Conservation (phyloP, 768 basidiomycete species). For the Boletus pseudopeckii region DNA sequence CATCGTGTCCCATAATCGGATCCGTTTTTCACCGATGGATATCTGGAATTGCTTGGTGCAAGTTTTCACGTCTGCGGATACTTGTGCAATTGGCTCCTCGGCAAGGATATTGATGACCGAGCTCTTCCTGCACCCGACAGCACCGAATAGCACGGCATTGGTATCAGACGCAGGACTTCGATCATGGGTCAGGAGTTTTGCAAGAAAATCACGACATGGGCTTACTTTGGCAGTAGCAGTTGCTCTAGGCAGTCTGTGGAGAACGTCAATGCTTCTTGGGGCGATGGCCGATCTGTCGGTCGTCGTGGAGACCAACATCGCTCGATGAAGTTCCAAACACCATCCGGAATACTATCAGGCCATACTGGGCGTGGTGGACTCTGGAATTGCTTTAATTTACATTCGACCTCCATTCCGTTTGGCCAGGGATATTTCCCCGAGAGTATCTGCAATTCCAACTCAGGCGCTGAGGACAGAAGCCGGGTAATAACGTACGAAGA, state of each 20-base stretch:
- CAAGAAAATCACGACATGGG: background rate
- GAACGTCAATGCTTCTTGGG: background rate
- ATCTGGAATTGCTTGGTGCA: slow-evolving; percentile 27
- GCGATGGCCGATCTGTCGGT: background rate
- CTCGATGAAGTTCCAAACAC: too few species aligned
- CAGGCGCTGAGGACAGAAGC: background rate
- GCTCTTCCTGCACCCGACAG: background rate
- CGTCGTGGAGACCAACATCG: too few species aligned
- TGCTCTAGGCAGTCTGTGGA: background rate
- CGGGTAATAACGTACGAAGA: background rate
- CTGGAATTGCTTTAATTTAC: too few species aligned
- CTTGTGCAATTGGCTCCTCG: slow-evolving; percentile 15
- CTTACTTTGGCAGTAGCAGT: background rate
- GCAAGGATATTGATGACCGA: slow-evolving; percentile 9
- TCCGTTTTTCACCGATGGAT: background rate
- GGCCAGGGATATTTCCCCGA: too few species aligned
- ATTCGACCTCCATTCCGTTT: too few species aligned
- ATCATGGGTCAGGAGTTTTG: background rate
- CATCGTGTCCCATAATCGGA: slow-evolving; percentile 1
- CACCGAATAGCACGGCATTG: background rate
- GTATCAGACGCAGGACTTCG: background rate
- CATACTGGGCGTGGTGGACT: too few species aligned
- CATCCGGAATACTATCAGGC: too few species aligned
- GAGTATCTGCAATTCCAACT: background rate
- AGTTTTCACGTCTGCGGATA: slow-evolving; percentile 21